Conservation (phyloP, 805 yeast species). For the Kurtzmaniella cleridarum region DNA sequence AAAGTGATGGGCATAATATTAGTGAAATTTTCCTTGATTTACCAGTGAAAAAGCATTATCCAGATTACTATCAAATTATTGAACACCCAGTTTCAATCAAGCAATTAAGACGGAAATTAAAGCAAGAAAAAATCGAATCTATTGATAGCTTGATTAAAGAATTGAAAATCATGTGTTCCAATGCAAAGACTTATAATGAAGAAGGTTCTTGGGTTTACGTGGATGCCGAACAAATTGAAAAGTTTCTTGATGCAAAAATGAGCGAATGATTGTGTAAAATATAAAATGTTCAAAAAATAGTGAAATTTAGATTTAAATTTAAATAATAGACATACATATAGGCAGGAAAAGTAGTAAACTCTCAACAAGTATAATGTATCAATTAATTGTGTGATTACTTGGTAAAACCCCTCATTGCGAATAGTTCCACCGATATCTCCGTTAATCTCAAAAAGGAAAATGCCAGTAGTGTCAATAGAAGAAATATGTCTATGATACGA, state of each 20-base stretch:
- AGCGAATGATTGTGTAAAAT: too few relatives aligned
- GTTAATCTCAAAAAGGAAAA: too few relatives aligned
- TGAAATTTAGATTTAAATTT: too few relatives aligned
- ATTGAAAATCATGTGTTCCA: constrained; percentile 59
- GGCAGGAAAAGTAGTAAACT: too few relatives aligned
- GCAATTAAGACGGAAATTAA: constrained; percentile 47
- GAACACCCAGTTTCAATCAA: constrained; percentile 54
- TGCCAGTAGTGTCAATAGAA: too few relatives aligned
- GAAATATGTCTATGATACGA: too few relatives aligned
- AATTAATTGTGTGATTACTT: too few relatives aligned
- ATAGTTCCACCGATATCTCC: too few relatives aligned
- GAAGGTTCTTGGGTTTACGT: constrained; percentile 57
- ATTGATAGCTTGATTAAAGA: constrained; percentile 52
- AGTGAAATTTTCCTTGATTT: constrained; percentile 50
- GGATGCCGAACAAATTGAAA: constrained; percentile 49
- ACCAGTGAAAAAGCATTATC: constrained; percentile 72
- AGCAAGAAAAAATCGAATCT: constrained; percentile 28
- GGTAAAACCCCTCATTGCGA: too few relatives aligned
- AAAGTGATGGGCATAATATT: constrained; percentile 33
- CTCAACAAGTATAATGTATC: too few relatives aligned
- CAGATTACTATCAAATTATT: constrained; percentile 76
- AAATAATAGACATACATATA: too few relatives aligned
- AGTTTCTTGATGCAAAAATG: constrained; percentile 17
- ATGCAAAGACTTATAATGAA: constrained; percentile 72
- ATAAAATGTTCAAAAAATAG: too few relatives aligned